Evolutionary conservation across 495 filamentous ascomycete genomes (phyloP).

Genomic region (Apiosordaria backusii): DNA sequence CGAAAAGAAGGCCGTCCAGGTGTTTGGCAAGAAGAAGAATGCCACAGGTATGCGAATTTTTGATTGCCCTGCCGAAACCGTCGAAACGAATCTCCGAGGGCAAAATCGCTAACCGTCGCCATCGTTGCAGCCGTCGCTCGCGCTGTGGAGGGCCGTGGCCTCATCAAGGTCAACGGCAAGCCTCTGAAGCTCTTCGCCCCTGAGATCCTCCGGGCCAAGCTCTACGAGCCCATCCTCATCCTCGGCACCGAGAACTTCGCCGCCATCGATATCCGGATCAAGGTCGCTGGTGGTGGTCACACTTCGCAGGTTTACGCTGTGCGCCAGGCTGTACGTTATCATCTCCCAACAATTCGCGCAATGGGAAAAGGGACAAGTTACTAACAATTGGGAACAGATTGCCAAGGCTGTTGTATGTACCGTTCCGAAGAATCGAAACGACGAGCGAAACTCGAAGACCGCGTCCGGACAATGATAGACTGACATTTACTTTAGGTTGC

Average conservation of each 20-base stretch:
- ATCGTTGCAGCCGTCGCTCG: conserved; percentile 35
- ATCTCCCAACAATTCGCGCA: background rate
- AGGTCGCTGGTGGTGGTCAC: conserved; percentile 96
- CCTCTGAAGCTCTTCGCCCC: conserved; percentile 90
- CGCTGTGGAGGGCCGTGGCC: conserved; percentile 53
- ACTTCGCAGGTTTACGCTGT: conserved; percentile 96
- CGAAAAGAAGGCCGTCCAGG: conserved; percentile 34
- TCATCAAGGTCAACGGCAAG: conserved; percentile 98
- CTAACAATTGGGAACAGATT: conserved; percentile 51
- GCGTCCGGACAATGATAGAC: conserved; percentile 10
- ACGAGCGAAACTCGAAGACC: conserved; percentile 2
- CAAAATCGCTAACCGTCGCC: conserved; percentile 11
- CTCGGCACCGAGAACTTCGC: conserved; percentile 92
- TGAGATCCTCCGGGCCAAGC: conserved; percentile 95
- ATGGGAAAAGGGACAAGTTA: background rate
- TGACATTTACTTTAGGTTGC: conserved; percentile 52
- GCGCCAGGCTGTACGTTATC: conserved; percentile 68
- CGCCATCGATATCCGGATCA: conserved; percentile 87
- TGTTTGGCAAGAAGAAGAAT: conserved; percentile 44
- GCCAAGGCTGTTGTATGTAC: conserved; percentile 59
- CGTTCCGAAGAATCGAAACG: conserved; percentile 9
- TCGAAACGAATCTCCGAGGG: conserved; percentile 14
- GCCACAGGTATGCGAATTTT: conserved; percentile 34
- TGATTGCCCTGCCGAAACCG: conserved; percentile 5
- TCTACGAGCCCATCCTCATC: conserved; percentile 94